phyloP scores from a whole-genome alignment of 768 basidiomycete species.

The Phaeolepiota aurea region DNA sequence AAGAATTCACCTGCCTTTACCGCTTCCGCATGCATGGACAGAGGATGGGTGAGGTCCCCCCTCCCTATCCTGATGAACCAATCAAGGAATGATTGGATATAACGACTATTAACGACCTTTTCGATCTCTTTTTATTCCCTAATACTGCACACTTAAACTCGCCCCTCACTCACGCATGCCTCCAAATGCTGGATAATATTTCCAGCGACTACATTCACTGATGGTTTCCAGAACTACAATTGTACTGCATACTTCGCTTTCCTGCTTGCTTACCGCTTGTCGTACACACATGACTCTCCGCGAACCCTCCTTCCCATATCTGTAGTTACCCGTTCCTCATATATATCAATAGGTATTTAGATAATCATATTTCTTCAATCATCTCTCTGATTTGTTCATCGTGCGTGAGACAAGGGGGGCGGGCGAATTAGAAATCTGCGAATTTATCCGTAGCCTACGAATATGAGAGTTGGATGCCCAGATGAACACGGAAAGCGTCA shows the following conservation, averaged over 20 bases:
- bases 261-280: background rate
- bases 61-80: constrained; percentile 21
- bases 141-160: background rate
- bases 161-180: background rate
- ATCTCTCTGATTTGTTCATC: constrained; percentile 2
- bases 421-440: constrained; percentile 24
- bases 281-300: constrained; percentile 1
- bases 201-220: background rate
- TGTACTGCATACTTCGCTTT: constrained; percentile 1
- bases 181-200: background rate
- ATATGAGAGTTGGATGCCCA: background rate
- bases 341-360: constrained; percentile 2
- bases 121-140: background rate
- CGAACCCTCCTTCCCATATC: background rate
- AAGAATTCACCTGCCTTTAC: constrained; percentile 84
- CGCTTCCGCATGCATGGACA: constrained; percentile 75
- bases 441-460: constrained; percentile 35
- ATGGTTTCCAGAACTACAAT: background rate
- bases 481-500: background rate
- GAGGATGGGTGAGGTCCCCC: constrained; percentile 31
- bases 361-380: background rate
- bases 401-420: no score
- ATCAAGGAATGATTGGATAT: background rate
- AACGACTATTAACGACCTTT: background rate
- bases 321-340: background rate